Evolutionary conservation across 2,329 filamentous ascomycete species (phyloP).

Genomic region (Neocatenulostroma microsporum): DNA sequence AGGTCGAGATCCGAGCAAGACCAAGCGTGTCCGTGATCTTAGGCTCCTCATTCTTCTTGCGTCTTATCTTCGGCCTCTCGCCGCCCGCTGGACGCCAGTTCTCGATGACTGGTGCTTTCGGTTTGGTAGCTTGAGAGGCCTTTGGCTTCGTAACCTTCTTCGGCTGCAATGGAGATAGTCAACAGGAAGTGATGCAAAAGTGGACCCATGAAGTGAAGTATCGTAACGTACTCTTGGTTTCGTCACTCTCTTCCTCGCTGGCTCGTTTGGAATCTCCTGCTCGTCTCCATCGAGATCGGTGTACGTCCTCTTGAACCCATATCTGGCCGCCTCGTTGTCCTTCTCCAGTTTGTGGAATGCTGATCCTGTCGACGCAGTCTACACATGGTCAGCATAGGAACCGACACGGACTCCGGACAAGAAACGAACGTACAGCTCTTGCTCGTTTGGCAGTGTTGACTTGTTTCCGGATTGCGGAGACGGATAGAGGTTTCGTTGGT

Average conservation of each 20-base stretch:
- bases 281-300: not conserved
- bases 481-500: not conserved
- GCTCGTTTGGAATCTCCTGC: not conserved
- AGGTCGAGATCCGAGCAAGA: slow-evolving; percentile 6
- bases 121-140: not conserved
- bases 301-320: not conserved
- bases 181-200: not conserved
- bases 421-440: too few relatives aligned
- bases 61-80: too few relatives aligned
- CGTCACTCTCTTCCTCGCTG: not conserved
- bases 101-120: slow-evolving; percentile 2
- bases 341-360: not conserved
- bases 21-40: slow-evolving; percentile 2
- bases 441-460: not conserved
- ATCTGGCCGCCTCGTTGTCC: not conserved
- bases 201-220: not conserved
- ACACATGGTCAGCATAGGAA: not conserved
- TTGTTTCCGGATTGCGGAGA: not conserved
- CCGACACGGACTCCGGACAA: not conserved
- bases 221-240: not conserved
- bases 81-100: slow-evolving; percentile 9
- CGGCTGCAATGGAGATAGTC: not conserved
- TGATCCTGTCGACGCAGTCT: not conserved
- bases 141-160: not conserved
- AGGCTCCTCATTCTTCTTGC: not conserved